Evolutionary conservation across 148 eudicot genomes (phyloP).

Genomic region (Fagopyrum esculentum): DNA sequence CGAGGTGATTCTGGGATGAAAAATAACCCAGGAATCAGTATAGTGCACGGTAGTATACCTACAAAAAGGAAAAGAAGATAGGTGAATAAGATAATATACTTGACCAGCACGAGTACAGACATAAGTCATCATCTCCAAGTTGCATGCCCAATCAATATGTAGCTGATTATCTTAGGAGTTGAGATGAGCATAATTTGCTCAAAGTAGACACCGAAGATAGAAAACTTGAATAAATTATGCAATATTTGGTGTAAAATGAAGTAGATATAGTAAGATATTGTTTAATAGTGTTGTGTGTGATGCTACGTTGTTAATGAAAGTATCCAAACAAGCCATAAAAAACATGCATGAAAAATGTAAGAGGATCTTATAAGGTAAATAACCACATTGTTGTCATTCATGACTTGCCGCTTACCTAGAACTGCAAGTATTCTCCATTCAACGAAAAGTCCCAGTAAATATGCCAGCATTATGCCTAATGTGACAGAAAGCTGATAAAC

Average conservation of each 20-base stretch:
- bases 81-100: neutral
- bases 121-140: neutral
- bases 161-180: neutral
- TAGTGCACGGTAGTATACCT: conserved; percentile 81
- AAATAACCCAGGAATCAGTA: conserved; percentile 89
- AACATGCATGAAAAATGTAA: neutral
- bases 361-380: neutral
- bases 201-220: neutral
- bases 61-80: conserved; percentile 20
- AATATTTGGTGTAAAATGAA: too few relatives aligned
- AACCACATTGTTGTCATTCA: neutral
- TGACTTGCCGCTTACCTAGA: conserved; percentile 42
- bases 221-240: neutral
- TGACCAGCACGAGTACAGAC: neutral
- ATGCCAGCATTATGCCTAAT: conserved; percentile 85
- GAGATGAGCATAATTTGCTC: neutral
- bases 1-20: conserved; percentile 98
- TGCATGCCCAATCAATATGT: neutral
- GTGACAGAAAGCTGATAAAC: conserved; percentile 75
- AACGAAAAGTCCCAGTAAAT: conserved; percentile 83
- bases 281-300: too few relatives aligned
- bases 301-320: too few relatives aligned
- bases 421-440: conserved; percentile 85
- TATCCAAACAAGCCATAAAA: too few relatives aligned
- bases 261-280: too few relatives aligned